Conservation (phyloP, 1,284 basidiomycete genomes). For the Sanghuangporus weigelae region DNA sequence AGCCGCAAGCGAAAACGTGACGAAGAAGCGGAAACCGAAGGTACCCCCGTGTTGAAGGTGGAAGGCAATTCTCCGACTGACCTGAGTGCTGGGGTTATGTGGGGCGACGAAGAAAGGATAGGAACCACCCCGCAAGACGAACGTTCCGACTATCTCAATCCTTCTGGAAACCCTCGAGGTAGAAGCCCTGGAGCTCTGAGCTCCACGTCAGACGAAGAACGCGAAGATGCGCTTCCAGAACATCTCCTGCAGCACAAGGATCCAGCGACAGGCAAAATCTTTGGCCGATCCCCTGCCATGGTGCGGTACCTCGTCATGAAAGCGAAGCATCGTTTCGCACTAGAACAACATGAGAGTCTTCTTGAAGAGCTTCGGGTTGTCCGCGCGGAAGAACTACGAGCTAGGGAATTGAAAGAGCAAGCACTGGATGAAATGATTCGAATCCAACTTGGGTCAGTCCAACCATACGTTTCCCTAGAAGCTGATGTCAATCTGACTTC, state of each 20-base stretch:
- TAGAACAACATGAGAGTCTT: constrained; percentile 56
- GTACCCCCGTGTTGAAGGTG: constrained; percentile 39
- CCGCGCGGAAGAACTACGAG: constrained; percentile 45
- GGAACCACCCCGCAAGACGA: constrained; percentile 18
- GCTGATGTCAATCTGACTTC: not conserved
- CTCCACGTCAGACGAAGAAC: constrained; percentile 25
- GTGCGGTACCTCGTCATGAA: constrained; percentile 74
- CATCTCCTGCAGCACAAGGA: constrained; percentile 45
- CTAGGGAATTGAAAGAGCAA: constrained; percentile 50
- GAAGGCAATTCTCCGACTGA: constrained; percentile 43
- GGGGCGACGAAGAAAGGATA: constrained; percentile 24
- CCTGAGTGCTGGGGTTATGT: constrained; percentile 20
- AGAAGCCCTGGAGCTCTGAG: constrained; percentile 12
- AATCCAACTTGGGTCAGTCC: constrained; percentile 46
- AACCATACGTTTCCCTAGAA: not conserved
- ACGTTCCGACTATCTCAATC: constrained; percentile 6
- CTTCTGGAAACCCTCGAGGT: not conserved
- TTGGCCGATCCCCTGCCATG: constrained; percentile 55
- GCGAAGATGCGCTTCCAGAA: constrained; percentile 40
- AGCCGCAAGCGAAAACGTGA: constrained; percentile 60
- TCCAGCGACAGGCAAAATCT: constrained; percentile 50
- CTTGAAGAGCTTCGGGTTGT: constrained; percentile 56
- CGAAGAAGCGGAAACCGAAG: constrained; percentile 28
- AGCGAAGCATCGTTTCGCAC: constrained; percentile 60
- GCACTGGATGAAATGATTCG: constrained; percentile 48